phyloP scores from a whole-genome alignment of 2,329 filamentous ascomycete species.

The Monosporascus sp. region DNA sequence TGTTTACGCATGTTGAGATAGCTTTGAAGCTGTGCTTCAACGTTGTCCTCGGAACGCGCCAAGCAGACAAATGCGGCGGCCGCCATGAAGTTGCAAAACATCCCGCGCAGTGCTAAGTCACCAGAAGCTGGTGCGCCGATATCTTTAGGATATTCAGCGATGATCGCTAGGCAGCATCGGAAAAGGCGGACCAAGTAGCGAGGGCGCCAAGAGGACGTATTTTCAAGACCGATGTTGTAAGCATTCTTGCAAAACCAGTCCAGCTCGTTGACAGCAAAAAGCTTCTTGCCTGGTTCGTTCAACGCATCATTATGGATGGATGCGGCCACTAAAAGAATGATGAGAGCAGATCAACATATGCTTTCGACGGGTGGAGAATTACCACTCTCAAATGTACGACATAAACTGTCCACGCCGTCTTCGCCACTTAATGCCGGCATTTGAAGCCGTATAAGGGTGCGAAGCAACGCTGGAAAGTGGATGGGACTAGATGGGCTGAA shows the following conservation, averaged over 20 bases:
- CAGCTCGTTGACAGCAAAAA: slow-evolving; percentile 61
- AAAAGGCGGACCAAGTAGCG: slow-evolving; percentile 52
- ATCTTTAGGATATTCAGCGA: slow-evolving; percentile 45
- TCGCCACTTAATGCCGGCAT: slow-evolving; percentile 35
- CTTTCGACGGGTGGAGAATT: slow-evolving; percentile 8
- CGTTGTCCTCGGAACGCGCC: slow-evolving; percentile 45
- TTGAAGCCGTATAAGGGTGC: slow-evolving; percentile 52
- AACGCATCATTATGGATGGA: slow-evolving; percentile 34
- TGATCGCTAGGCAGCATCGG: slow-evolving; percentile 45
- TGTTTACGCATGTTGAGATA: slow-evolving; percentile 60
- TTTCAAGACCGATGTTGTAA: slow-evolving; percentile 70
- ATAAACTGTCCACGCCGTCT: slow-evolving; percentile 42
- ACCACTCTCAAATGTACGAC: slow-evolving; percentile 44
- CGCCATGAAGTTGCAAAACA: slow-evolving; percentile 68
- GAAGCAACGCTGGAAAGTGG: slow-evolving; percentile 59
- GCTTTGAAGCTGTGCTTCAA: slow-evolving; percentile 48
- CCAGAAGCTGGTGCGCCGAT: slow-evolving; percentile 33
- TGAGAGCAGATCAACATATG: background rate
- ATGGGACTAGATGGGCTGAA: slow-evolving; percentile 41
- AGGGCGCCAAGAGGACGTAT: slow-evolving; percentile 50
- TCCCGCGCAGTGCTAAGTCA: slow-evolving; percentile 52
- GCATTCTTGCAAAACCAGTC: slow-evolving; percentile 81
- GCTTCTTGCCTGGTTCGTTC: slow-evolving; percentile 35
- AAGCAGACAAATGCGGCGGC: slow-evolving; percentile 46
- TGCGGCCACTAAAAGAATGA: slow-evolving; percentile 31